These are phyloP conservation scores for Hypoxylon crocopeplum DNA, from an alignment of 495 filamentous ascomycete genomes.

Conservation along the genomic window DNA sequence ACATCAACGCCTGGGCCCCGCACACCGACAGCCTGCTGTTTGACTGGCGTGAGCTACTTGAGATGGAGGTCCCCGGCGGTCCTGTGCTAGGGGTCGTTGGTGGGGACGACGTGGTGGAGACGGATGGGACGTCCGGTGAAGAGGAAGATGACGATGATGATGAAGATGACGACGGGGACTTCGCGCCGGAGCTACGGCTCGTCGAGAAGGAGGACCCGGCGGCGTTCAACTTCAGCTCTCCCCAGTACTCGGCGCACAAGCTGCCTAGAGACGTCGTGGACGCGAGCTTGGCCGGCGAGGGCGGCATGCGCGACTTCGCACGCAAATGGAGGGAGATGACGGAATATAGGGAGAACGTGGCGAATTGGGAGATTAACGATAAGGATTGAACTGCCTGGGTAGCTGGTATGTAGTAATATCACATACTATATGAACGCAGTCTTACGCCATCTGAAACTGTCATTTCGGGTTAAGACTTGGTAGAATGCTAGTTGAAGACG, in stretches of 20 bases:
- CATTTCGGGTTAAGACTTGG: no score
- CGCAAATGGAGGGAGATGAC: slow-evolving; percentile 84
- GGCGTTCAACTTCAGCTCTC: slow-evolving; percentile 81
- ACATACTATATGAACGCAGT: neutral
- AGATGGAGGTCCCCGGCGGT: slow-evolving; percentile 62
- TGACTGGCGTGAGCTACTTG: slow-evolving; percentile 86
- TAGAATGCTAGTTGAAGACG: no score
- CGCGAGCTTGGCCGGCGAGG: slow-evolving; percentile 76
- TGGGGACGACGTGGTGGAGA: slow-evolving; percentile 42
- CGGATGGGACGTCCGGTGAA: slow-evolving; percentile 17
- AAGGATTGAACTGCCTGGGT: slow-evolving; percentile 13
- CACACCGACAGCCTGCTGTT: slow-evolving; percentile 90
- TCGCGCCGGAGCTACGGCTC: slow-evolving; percentile 79
- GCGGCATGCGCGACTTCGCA: slow-evolving; percentile 84
- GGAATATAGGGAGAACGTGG: slow-evolving; percentile 51
- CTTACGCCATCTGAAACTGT: no score
- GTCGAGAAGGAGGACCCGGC: slow-evolving; percentile 84
- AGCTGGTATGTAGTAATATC: neutral
- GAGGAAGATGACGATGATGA: slow-evolving; percentile 51
- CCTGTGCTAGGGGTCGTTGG: slow-evolving; percentile 52
- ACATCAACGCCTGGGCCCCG: slow-evolving; percentile 95
- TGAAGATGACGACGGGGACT: slow-evolving; percentile 64
- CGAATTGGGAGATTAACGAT: slow-evolving; percentile 37
- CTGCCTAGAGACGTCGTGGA: slow-evolving; percentile 94
- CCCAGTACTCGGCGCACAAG: slow-evolving; percentile 95